Evolutionary conservation across 2,329 filamentous ascomycete genomes (phyloP).

Genomic region (Ambrosiella beaveri): DNA sequence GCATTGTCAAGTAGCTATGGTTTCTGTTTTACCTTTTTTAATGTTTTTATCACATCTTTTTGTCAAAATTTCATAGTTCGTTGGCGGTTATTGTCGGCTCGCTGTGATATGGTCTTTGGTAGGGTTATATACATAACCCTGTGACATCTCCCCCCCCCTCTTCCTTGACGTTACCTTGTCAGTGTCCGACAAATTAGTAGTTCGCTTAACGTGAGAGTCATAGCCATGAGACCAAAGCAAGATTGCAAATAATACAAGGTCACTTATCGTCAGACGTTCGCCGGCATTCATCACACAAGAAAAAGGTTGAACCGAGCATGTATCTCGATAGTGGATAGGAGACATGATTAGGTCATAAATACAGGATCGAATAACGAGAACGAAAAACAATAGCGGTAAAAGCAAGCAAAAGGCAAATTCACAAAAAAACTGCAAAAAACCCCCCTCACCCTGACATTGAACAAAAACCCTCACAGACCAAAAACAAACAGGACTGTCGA

Average conservation of each 20-base stretch:
- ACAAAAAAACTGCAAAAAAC: background rate
- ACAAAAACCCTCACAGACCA: background rate
- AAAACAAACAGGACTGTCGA: background rate
- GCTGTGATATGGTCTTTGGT: too few species aligned
- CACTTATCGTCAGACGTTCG: too few species aligned
- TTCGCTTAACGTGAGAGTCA: background rate
- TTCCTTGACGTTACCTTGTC: too few species aligned
- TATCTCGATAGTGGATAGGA: background rate
- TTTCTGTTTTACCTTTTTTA: too few species aligned
- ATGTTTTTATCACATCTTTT: too few species aligned
- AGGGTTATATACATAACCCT: too few species aligned
- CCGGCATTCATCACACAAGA: background rate
- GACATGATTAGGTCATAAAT: background rate
- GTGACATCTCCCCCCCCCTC: too few species aligned
- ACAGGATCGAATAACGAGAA: background rate
- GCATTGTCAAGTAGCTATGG: too few species aligned
- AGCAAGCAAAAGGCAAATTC: background rate
- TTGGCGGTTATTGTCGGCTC: too few species aligned
- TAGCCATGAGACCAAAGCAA: too few species aligned
- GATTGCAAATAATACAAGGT: too few species aligned
- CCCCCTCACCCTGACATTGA: background rate
- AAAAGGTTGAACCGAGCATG: background rate
- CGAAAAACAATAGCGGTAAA: background rate
- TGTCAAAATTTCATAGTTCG: too few species aligned
- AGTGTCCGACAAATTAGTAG: background rate